These are phyloP conservation scores for Coniferiporia sulphurascens DNA, from an alignment of 1,284 basidiomycete species.

Conservation along the genomic window DNA sequence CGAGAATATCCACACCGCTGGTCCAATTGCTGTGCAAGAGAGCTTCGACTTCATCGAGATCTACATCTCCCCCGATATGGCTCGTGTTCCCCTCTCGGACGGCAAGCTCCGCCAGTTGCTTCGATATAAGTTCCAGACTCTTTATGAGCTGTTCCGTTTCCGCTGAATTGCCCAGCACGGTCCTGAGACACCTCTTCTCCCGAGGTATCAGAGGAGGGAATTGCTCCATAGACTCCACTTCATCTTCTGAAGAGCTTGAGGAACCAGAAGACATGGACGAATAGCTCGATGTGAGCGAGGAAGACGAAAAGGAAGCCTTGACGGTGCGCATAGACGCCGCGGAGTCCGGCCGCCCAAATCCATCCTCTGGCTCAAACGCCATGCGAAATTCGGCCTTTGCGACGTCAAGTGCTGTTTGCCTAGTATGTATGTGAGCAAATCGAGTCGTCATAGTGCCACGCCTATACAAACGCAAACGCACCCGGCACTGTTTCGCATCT, in stretches of 20 bases:
- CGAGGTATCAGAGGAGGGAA: conserved; percentile 2
- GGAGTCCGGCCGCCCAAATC: conserved; percentile 43
- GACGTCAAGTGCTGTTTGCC: conserved; percentile 64
- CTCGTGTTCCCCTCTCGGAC: conserved; percentile 23
- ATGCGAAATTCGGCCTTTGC: conserved; percentile 55
- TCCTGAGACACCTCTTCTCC: conserved; percentile 2
- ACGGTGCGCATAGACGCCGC: conserved; percentile 54
- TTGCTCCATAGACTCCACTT: not conserved
- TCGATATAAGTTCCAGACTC: conserved; percentile 1
- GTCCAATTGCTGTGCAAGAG: conserved; percentile 43
- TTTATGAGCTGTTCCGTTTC: conserved; percentile 3
- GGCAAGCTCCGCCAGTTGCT: not conserved
- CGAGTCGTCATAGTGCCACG: not conserved
- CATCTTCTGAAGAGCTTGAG: not conserved
- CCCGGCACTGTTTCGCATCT: conserved; percentile 64
- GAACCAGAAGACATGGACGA: conserved; percentile 39
- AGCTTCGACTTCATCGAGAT: conserved; percentile 40
- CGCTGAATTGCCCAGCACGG: not conserved
- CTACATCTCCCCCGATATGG: conserved; percentile 32
- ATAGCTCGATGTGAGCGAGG: conserved; percentile 34
- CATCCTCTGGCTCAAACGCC: conserved; percentile 49
- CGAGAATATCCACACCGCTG: conserved; percentile 40
- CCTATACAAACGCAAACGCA: conserved; percentile 24
- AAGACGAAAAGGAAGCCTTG: conserved; percentile 38
- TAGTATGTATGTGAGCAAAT: conserved; percentile 24